These are phyloP conservation scores for Leucosporidium scottii DNA, from an alignment of 768 basidiomycete genomes.

Conservation along the genomic window DNA sequence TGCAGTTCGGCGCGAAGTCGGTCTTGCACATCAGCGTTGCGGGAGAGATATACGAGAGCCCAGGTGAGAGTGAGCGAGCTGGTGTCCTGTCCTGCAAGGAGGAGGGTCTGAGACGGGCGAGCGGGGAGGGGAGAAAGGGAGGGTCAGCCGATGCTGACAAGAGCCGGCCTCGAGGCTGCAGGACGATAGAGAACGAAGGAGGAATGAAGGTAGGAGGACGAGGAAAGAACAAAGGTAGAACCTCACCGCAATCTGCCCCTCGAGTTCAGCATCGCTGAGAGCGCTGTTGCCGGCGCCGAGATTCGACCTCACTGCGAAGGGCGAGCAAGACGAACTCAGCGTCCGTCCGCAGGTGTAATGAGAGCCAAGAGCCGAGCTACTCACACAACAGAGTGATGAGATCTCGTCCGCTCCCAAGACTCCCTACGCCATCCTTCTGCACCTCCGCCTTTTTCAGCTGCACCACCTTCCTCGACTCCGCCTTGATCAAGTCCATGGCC, in stretches of 20 bases:
- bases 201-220: too few relatives aligned
- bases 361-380: too few relatives aligned
- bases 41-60: not conserved
- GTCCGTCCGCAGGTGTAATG: too few relatives aligned
- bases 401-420: slow-evolving; percentile 10
- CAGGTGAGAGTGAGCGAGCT: slow-evolving; percentile 2
- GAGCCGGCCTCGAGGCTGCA: too few relatives aligned
- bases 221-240: too few relatives aligned
- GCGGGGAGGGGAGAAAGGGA: too few relatives aligned
- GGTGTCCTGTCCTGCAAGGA: slow-evolving; percentile 7
- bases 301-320: slow-evolving; percentile 14
- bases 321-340: not conserved
- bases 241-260: slow-evolving; percentile 7
- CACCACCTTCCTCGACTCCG: slow-evolving; percentile 20
- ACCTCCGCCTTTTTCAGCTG: slow-evolving; percentile 13
- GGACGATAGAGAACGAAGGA: too few relatives aligned
- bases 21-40: not conserved
- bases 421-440: slow-evolving; percentile 17
- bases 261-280: slow-evolving; percentile 20
- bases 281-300: slow-evolving; percentile 9
- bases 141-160: too few relatives aligned
- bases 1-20: slow-evolving; percentile 1
- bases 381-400: slow-evolving; percentile 26
- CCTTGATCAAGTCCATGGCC: too few relatives aligned
- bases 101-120: not conserved